Percentiles rank a stretch among this genome's conserved stretches.
Evolutionary conservation across 1,284 basidiomycete genomes (phyloP).

Genomic region (Cutaneotrichosporon sp.): DNA sequence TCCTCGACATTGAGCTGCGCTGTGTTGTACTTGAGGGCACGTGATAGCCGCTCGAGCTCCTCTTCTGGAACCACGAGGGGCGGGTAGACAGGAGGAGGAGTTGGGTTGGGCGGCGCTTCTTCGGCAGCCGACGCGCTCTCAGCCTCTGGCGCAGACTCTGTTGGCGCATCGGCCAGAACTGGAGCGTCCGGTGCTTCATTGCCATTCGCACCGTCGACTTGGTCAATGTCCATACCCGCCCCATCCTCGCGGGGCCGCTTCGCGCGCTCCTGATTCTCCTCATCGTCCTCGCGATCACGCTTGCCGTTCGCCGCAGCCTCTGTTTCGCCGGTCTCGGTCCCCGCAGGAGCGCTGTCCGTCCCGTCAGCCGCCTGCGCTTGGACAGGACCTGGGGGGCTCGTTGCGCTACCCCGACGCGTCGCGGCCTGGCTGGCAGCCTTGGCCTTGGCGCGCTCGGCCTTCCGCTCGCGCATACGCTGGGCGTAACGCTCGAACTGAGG

Average conservation of each 20-base stretch:
- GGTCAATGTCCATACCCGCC: constrained; percentile 49
- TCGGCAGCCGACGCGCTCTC: constrained; percentile 3
- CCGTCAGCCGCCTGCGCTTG: constrained; percentile 7
- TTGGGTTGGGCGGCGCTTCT: constrained; percentile 4
- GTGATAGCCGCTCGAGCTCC: constrained; percentile 20
- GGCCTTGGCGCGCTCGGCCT: constrained; percentile 52
- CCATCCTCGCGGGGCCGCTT: constrained; percentile 66
- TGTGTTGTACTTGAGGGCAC: constrained; percentile 49
- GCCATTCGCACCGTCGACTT: background rate
- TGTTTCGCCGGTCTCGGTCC: background rate
- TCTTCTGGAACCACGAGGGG: constrained; percentile 33
- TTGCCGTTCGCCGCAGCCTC: constrained; percentile 21
- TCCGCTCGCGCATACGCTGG: constrained; percentile 66
- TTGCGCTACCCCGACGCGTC: constrained; percentile 44
- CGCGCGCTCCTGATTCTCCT: constrained; percentile 38
- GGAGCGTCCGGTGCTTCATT: background rate
- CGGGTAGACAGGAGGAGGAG: constrained; percentile 29
- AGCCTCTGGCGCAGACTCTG: background rate
- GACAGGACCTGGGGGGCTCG: too few species aligned
- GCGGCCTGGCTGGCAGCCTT: constrained; percentile 75
- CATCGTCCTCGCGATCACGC: constrained; percentile 24
- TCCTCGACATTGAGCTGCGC: constrained; percentile 69
- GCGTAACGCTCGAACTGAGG: constrained; percentile 88
- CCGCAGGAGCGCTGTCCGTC: background rate
- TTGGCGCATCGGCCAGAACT: too few species aligned